These are phyloP conservation scores for Neofusicoccum umdonicola DNA, from an alignment of 2,329 filamentous ascomycete species.

Conservation along the genomic window DNA sequence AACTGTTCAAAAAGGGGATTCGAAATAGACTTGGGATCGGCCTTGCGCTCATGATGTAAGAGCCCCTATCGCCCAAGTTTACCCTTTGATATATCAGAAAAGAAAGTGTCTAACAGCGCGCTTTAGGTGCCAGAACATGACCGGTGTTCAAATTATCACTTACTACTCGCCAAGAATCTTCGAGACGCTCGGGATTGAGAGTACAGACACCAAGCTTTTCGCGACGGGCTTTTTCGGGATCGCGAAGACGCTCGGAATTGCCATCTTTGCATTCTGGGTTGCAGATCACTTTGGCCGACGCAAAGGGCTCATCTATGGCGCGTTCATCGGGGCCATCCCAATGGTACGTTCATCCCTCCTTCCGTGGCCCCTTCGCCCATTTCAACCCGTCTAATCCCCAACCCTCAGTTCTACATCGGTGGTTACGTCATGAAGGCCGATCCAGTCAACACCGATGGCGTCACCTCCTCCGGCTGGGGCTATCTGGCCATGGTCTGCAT, in stretches of 20 bases:
- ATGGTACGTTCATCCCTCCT: conserved; percentile 26
- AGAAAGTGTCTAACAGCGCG: too few relatives aligned
- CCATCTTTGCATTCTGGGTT: conserved; percentile 27
- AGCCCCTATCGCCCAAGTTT: conserved; percentile 31
- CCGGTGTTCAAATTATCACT: conserved; percentile 33
- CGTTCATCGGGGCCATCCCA: conserved; percentile 47
- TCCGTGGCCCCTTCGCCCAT: neutral
- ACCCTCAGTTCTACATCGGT: conserved; percentile 46
- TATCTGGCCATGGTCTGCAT: conserved; percentile 55
- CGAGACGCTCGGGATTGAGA: conserved; percentile 46
- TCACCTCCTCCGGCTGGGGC: conserved; percentile 48
- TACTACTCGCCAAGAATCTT: conserved; percentile 40
- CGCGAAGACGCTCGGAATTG: neutral
- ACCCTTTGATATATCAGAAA: conserved; percentile 1
- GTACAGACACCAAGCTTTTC: conserved; percentile 41
- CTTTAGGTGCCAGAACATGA: neutral
- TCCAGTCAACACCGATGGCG: conserved; percentile 46
- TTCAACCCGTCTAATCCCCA: too few relatives aligned
- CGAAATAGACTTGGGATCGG: conserved; percentile 40
- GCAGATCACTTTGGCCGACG: conserved; percentile 42
- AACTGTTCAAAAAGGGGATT: conserved; percentile 39
- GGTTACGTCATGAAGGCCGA: conserved; percentile 55
- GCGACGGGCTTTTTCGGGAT: conserved; percentile 54
- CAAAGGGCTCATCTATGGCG: conserved; percentile 48
- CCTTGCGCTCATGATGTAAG: conserved; percentile 39